Conservation (phyloP, 352 stramenopile genomes). For the Lagenidium sp. region DNA sequence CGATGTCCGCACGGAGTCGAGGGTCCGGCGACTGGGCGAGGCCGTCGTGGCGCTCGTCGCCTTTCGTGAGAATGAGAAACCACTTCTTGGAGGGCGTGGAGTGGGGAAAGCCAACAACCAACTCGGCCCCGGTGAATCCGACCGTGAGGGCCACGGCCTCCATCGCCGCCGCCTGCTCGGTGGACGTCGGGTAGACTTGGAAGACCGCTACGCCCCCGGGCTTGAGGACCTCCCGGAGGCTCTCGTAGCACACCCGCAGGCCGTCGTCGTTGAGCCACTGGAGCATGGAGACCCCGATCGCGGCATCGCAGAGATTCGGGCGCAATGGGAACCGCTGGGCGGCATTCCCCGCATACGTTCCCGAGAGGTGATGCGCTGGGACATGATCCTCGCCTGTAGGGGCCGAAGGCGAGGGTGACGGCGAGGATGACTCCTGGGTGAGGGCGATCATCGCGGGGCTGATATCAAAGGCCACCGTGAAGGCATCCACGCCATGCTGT, state of each 20-base stretch:
- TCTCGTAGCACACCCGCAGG: conserved; percentile 32
- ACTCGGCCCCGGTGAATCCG: neutral
- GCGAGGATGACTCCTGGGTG: conserved; percentile 3
- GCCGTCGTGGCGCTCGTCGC: neutral
- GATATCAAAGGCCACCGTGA: conserved; percentile 66
- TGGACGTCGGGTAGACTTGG: neutral
- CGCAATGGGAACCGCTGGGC: conserved; percentile 57
- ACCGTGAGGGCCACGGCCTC: neutral
- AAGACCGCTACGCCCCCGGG: neutral
- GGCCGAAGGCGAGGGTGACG: too few relatives aligned
- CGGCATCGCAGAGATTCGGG: conserved; percentile 22
- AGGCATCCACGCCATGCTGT: conserved; percentile 14
- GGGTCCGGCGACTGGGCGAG: too few relatives aligned
- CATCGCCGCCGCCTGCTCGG: conserved; percentile 36
- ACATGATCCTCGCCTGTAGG: too few relatives aligned
- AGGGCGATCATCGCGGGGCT: conserved; percentile 67
- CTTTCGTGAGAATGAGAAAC: conserved; percentile 30
- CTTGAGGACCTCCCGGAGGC: conserved; percentile 24
- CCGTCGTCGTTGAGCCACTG: neutral
- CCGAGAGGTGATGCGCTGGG: conserved; percentile 1
- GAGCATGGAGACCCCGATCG: conserved; percentile 26
- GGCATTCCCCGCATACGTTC: conserved; percentile 59
- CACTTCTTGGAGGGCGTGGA: conserved; percentile 62
- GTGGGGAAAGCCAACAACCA: neutral
- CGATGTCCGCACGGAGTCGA: too few relatives aligned